Evolutionary conservation across 148 eudicot species (phyloP).

Genomic region (Rheum nobile): DNA sequence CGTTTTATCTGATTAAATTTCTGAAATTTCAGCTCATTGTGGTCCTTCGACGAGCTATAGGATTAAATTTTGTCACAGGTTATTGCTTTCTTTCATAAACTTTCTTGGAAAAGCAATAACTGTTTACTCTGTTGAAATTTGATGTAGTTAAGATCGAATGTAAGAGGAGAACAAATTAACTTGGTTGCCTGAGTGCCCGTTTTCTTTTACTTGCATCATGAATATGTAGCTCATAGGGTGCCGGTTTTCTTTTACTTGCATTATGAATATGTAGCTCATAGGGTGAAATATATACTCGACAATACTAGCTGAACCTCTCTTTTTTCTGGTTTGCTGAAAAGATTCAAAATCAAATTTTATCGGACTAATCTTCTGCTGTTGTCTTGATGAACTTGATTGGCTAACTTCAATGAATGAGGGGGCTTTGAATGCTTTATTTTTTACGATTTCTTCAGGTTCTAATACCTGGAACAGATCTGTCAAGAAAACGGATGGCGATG

Average conservation of each 20-base stretch:
- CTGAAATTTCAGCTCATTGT: conserved; percentile 35
- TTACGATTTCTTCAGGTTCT: conserved; percentile 22
- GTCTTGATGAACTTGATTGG: background rate
- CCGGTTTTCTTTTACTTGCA: too few species aligned
- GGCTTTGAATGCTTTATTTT: background rate
- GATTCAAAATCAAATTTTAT: background rate
- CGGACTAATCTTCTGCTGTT: background rate
- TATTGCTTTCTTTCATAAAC: background rate
- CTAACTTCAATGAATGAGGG: background rate
- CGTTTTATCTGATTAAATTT: background rate
- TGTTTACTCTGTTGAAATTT: background rate
- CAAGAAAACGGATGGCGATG: conserved; percentile 48
- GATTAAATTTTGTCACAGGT: conserved; percentile 24
- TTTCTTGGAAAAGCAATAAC: background rate
- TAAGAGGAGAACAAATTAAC: background rate
- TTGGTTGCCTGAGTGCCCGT: too few species aligned
- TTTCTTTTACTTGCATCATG: too few species aligned
- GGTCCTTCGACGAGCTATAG: conserved; percentile 44
- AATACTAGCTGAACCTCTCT: background rate
- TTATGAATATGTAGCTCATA: too few species aligned
- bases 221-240: background rate
- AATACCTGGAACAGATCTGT: conserved; percentile 10
- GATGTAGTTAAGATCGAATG: background rate
- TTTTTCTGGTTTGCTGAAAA: background rate
- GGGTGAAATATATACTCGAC: background rate